Evolutionary conservation across 2,329 filamentous ascomycete species (phyloP), one percentile per base, ranked within the genome.

Genomic region (Apiospora aurea): DNA sequence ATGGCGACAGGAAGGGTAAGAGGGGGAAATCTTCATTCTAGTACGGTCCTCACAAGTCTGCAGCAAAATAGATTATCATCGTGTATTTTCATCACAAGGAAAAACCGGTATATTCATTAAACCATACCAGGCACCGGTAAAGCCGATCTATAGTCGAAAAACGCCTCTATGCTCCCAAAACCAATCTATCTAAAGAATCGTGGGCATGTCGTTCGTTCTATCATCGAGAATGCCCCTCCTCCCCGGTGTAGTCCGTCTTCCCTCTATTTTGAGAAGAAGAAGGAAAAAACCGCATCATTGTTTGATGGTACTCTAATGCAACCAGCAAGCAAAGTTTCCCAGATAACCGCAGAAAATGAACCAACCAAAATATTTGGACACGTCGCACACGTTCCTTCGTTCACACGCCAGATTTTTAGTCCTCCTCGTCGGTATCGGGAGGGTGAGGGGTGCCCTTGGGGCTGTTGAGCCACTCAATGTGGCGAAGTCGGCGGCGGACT

Each of bases 381-480:
- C 8, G 6, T 34, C 29, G 53, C 29, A 41, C 38, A 13, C 38
- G 10, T 16, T 11, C 46, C 21, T 41, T 64, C 57, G 29, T 64
- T 64, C 57, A 38, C 57, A 21, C 29, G 4, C 57, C 57, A 16
- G n/a, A 41, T n/a, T 64, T 68, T 47, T 68, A 44, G 24, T 85
- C 90, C 81, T 96, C 94, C 75, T 95, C 93, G 77, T 96, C 93
- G 24, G 92, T 95, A 81, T 96, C 93, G 11, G 83, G 83, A 8
- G 93, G 93, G 80, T 93, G 91, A 43, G 93, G 93, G 4, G 93
- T 96, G 6, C 94, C 94, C 89, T 95, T 95, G 76, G 93, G 93
- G 78, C 89, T 94, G 84, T 94, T 96, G 77, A 97, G 86, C 93
- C 93, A 93, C 81, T 92, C 89, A 77, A 93, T 92, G 83, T 99